These are phyloP conservation scores for Ichthyophthirius multifiliis DNA, from an alignment of 169 alveolate genomes.

Conservation along the genomic window DNA sequence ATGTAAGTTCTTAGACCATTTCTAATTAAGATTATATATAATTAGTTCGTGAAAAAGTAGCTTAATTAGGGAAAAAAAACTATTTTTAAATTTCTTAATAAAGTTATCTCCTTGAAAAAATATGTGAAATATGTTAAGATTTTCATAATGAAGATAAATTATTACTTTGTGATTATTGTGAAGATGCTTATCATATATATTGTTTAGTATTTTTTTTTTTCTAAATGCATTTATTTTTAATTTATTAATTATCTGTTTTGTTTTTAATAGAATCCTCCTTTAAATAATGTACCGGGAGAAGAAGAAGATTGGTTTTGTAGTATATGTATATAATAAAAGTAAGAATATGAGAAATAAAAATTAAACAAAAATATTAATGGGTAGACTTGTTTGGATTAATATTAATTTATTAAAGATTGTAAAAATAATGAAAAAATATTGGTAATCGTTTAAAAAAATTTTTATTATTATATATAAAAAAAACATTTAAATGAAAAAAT, in stretches of 20 bases:
- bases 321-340: not conserved
- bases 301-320: conserved; percentile 2
- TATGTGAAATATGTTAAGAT: conserved; percentile 18
- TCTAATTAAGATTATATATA: too few relatives aligned
- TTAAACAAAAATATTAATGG: too few relatives aligned
- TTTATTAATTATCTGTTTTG: not conserved
- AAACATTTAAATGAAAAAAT: too few relatives aligned
- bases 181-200: conserved; percentile 30
- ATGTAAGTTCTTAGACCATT: too few relatives aligned
- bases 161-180: conserved; percentile 21
- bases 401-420: too few relatives aligned
- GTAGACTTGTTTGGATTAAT: too few relatives aligned
- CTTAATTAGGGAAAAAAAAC: too few relatives aligned
- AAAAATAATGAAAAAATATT: too few relatives aligned
- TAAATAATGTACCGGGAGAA: conserved; percentile 2
- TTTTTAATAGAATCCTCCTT: conserved; percentile 16
- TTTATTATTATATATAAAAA: too few relatives aligned
- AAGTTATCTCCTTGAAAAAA: conserved; percentile 12
- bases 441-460: too few relatives aligned
- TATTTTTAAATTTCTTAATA: too few relatives aligned
- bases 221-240: not conserved
- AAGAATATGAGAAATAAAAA: conserved; percentile 3
- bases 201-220: not conserved
- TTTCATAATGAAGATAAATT: conserved; percentile 3
- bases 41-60: too few relatives aligned